Base-by-base conservation (phyloP, 2,329 filamentous ascomycete genomes). In the Fusarium avenaceum region DNA sequence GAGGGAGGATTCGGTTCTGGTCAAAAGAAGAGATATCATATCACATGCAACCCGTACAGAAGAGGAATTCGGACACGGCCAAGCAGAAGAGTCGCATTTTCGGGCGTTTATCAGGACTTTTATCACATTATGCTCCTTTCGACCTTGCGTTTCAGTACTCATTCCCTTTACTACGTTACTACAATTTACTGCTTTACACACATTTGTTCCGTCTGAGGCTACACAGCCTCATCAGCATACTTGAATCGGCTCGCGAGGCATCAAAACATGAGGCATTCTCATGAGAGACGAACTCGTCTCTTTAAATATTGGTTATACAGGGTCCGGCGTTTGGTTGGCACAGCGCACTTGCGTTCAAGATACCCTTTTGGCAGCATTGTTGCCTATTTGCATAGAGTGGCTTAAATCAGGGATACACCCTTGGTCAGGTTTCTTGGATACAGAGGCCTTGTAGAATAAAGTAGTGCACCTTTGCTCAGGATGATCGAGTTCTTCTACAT, bases 111-210 rank as follows among this genome's bases (percentile, higher is more conserved):
- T 66, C 64, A 63, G 60, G 55, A 54, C 40, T 58, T 65, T 57
- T 65, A 32, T 68, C 43, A 40, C 47, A 60, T 62, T 49, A 69
- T 70, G 50, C 63, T 70, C 55, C 47, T 49, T 65, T 65, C 67
- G 67, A 57, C 63, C 63, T 60, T 69, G 67, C 53, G 50, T 69
- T 70, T 62, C 67, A 70, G 42, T 69, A 66, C 62, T 69, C 57
- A 48, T 70, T 55, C 65, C 59, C 50, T 70, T 69, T 66, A 66
- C 67, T 70, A 66, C 67, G 42, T 63, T 70, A 70, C 67, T 70
- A 70, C 54, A 65, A 70, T 70, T 64, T 63, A 66, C 53, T 70
- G 56, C 60, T 69, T 55, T 44, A 61, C 53, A 65, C 57, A 61
- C 51, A 62, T n/a, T 55, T 67, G 46, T 40, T 42, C 46, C 50